Evolutionary conservation across 345 rosid species (phyloP).

Genomic region (Schrenkiella parvula): DNA sequence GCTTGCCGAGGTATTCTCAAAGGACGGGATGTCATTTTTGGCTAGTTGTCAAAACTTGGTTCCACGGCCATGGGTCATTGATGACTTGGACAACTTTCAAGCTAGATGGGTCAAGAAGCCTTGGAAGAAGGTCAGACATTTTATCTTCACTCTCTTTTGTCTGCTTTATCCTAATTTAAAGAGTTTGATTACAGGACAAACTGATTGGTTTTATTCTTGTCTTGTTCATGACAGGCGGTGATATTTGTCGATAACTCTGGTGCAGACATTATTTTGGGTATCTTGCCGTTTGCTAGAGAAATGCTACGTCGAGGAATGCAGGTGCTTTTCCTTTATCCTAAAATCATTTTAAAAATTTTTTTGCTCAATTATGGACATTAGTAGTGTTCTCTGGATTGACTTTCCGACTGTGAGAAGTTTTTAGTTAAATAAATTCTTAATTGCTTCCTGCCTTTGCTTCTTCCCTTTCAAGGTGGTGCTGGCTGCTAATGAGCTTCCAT

Average conservation of each 20-base stretch:
- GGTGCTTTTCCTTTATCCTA: constrained; percentile 38
- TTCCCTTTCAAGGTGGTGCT: constrained; percentile 63
- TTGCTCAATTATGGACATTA: background rate
- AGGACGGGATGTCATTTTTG: constrained; percentile 90
- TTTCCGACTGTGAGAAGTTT: background rate
- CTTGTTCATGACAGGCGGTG: constrained; percentile 55
- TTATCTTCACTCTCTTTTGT: background rate
- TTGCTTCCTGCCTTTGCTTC: background rate
- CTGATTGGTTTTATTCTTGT: background rate
- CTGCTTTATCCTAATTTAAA: background rate
- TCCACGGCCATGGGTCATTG: constrained; percentile 93
- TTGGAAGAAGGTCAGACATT: constrained; percentile 80
- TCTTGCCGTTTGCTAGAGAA: constrained; percentile 92
- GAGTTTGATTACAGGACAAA: background rate
- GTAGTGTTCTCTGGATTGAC: background rate
- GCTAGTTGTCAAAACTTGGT: constrained; percentile 94
- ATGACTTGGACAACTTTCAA: constrained; percentile 80
- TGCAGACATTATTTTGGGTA: constrained; percentile 94
- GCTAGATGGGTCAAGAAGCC: constrained; percentile 77
- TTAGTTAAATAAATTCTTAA: background rate
- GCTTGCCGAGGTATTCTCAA: constrained; percentile 99
- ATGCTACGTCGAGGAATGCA: constrained; percentile 79
- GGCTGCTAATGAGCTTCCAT: constrained; percentile 98
- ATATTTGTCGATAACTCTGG: constrained; percentile 98
- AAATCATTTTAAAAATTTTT: background rate